Evolutionary conservation across 164 flowering plant genomes (phyloP).

Genomic region (Vitis labrusca): DNA sequence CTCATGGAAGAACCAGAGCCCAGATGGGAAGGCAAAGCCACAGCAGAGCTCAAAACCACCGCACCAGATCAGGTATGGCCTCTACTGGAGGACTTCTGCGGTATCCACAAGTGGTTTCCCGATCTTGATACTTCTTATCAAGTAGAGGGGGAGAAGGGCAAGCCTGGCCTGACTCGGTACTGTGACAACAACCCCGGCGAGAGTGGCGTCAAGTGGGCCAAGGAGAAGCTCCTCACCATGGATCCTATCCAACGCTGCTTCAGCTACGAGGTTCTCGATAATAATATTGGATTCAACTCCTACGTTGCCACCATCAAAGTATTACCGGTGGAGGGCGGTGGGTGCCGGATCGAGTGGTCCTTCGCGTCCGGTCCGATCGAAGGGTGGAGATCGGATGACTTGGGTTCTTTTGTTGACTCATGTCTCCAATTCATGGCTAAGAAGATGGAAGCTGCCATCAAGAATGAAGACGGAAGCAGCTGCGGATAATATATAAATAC

Average conservation of each 20-base stretch:
- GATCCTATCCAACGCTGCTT: slow-evolving; percentile 33
- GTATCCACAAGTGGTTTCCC: slow-evolving; percentile 14
- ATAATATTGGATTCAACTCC: slow-evolving; percentile 41
- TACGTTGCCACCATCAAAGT: slow-evolving; percentile 37
- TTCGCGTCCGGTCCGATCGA: slow-evolving; percentile 45
- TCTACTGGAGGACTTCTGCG: slow-evolving; percentile 18
- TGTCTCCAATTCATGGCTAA: slow-evolving; percentile 30
- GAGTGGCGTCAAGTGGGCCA: slow-evolving; percentile 26
- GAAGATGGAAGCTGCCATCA: slow-evolving; percentile 26
- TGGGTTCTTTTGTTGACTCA: slow-evolving; percentile 19
- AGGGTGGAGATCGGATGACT: slow-evolving; percentile 36
- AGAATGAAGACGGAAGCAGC: too few relatives aligned
- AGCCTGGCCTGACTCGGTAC: slow-evolving; percentile 15
- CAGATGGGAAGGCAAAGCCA: slow-evolving; percentile 20
- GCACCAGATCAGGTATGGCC: slow-evolving; percentile 20
- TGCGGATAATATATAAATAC: too few relatives aligned
- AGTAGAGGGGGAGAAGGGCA: slow-evolving; percentile 9
- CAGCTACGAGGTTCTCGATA: slow-evolving; percentile 49
- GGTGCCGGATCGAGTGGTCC: slow-evolving; percentile 55
- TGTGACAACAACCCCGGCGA: neutral
- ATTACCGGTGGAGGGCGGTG: slow-evolving; percentile 14
- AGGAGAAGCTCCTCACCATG: slow-evolving; percentile 38
- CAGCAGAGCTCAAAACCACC: slow-evolving; percentile 5
- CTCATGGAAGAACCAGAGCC: neutral
- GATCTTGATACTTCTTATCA: slow-evolving; percentile 1